Base-by-base conservation (phyloP, 306 rosid genomes). In the Sophora flavescens region DNA sequence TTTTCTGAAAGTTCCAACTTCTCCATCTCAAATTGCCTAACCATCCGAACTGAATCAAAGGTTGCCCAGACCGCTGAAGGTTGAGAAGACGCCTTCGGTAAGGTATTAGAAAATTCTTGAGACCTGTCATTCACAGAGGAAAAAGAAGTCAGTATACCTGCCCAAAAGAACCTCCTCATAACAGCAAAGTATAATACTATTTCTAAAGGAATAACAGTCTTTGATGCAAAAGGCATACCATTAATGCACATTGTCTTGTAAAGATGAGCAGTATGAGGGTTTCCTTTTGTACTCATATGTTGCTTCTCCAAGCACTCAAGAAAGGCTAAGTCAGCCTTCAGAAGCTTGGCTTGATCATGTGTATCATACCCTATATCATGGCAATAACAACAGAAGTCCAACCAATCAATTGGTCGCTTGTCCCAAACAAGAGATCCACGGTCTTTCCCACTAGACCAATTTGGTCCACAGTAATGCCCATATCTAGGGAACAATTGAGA, bases 401-500 rank as follows among this genome's bases (percentile, higher is more conserved):
- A 78, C 97, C 98, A 94, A 87, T 94, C 98, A 41, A 92, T 94
- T 0, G 98, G 98, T 15, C 98, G 84, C 84, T 45, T 74, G 87
- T 92, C 98, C 98, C 98, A 95, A 83, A 92, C 50, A 51, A 53
- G 96, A 74, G 92, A 86, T 6, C 97, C 96, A 0, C 74, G 16
- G 35, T 90, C 96, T 75, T 95, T 95, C 70, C 98, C 98, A 30
- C 98, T 94, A 0, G 97, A 94, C 96, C 97, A 92, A 58, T 94
- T 94, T 5, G 98, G 98, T 17, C 98, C 98, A 80, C 98, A 94
- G 84, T 94, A 94, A 84, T 94, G 88, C 17, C 98, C 98, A 77
- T 94, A 94, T 42, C 96, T 83, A 2, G 98, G 98, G 64, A 94
- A 87, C 57, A 92, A 69, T 83, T 92, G 97, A 60, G 98, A 94